Evolutionary conservation across 208 protist genomes (phyloP), one percentile per base, ranked within the genome.

Genomic region (Crithidia brevicula): DNA sequence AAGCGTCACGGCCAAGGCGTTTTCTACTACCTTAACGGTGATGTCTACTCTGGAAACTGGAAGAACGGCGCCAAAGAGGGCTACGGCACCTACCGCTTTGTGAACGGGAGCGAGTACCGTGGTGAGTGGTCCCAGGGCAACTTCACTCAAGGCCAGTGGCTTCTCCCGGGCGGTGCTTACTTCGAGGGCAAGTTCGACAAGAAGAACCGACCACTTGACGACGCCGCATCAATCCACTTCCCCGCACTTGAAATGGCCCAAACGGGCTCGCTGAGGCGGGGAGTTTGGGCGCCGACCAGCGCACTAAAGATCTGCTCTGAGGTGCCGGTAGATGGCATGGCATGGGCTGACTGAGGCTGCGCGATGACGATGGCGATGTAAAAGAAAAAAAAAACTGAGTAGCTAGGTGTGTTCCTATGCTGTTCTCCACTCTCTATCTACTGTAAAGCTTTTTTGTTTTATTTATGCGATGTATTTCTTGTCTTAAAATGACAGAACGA

Each of bases 1-100:
- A 95, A 93, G 59, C 83, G 92, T 3, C 75, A 97, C 16, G 92
- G 92, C 6, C 82, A 95, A 40, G 92, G 92, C n/a, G 91, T 96
- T 40, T 94, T 94, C 45, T 97, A 95, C 72, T 97, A 94, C 80
- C 53, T 95, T 25, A 97, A 97, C 66, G 93, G 93, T 25, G 93
- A 97, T 54, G 85, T 94, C 20, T 97, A 90, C 66, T 93, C 85
- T 11, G 93, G 93, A 7, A 86, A 93, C 54, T 97, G 93, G 93
- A 86, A 83, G 25, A 74, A 76, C 43, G 91, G 89, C 23, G 43
- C 66, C 10, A 96, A 96, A 67, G 78, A 94, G 52, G 93, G 93
- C 18, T 97, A 89, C 70, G 93, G 90, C n/a, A 89, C 90, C 4
- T 97, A 97, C 79, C 84, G 88, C 64, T 97, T 95, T 64, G 88